Percentiles rank a stretch among this genome's conserved stretches.
Evolutionary conservation across 441 rosid genomes (phyloP).

Genomic region (Isatis lusitanica): DNA sequence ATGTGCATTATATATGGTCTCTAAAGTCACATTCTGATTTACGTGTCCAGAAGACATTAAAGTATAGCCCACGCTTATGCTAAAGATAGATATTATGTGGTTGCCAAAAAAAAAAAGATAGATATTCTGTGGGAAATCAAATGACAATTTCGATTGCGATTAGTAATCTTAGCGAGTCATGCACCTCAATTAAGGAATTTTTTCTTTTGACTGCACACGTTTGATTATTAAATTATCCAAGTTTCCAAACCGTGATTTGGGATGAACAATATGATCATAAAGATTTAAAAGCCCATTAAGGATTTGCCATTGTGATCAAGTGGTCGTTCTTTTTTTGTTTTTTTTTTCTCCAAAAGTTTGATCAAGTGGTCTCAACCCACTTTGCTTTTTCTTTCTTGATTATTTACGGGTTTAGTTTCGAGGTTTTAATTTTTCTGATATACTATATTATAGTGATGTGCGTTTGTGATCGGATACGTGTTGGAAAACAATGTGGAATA

Average conservation of each 20-base stretch:
- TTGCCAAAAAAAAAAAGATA: too few species aligned
- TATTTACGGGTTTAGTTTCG: neutral
- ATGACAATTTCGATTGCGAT: neutral
- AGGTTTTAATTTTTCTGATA: neutral
- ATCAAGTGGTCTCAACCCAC: constrained; percentile 2
- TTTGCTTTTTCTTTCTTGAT: neutral
- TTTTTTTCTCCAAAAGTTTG: neutral
- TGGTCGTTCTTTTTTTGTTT: neutral
- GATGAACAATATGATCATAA: neutral
- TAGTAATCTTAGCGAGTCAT: too few species aligned
- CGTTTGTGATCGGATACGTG: too few species aligned
- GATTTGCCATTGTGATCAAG: neutral
- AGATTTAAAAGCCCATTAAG: neutral
- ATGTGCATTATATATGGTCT: constrained; percentile 1
- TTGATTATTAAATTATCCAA: neutral
- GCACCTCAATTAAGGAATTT: neutral
- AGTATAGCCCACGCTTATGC: neutral
- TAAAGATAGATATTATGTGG: neutral
- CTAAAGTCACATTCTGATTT: neutral
- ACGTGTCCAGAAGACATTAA: neutral
- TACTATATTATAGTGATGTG: too few species aligned
- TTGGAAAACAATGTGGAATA: too few species aligned
- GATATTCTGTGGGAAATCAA: neutral
- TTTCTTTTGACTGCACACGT: neutral
- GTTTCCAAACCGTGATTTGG: neutral